Evolutionary conservation across 768 basidiomycete genomes (phyloP).

Genomic region (Russula emetica): DNA sequence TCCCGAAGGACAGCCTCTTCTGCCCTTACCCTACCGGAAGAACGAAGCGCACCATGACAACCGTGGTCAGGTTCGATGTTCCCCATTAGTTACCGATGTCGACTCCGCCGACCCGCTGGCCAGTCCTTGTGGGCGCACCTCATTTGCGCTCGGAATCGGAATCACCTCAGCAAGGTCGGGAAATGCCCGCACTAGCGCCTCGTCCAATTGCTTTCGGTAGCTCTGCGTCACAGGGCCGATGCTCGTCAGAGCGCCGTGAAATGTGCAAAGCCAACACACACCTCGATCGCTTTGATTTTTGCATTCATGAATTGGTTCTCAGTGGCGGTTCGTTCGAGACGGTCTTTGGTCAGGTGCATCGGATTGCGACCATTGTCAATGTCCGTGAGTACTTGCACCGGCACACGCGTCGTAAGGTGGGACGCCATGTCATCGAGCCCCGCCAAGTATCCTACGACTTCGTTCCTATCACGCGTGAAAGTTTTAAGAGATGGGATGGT

Average conservation of each 20-base stretch:
- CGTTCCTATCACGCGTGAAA: slow-evolving; percentile 49
- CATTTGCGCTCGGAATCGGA: neutral
- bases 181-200: slow-evolving; percentile 67
- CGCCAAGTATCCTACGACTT: slow-evolving; percentile 63
- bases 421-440: slow-evolving; percentile 67
- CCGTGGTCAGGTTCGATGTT: slow-evolving; percentile 9
- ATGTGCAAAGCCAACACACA: slow-evolving; percentile 35
- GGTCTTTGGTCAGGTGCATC: slow-evolving; percentile 74
- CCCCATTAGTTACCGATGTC: slow-evolving; percentile 11
- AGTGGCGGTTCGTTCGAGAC: slow-evolving; percentile 75
- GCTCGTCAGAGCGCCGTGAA: neutral
- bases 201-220: slow-evolving; percentile 62
- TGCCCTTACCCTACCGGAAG: neutral
- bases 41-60: slow-evolving; percentile 11
- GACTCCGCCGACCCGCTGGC: neutral
- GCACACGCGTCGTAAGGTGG: slow-evolving; percentile 58
- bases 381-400: slow-evolving; percentile 69
- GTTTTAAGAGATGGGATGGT: neutral
- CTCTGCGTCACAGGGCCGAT: slow-evolving; percentile 44
- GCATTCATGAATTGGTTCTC: slow-evolving; percentile 93
- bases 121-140: neutral
- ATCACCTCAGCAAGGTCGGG: slow-evolving; percentile 49
- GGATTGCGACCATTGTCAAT: slow-evolving; percentile 80
- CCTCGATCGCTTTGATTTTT: slow-evolving; percentile 74
- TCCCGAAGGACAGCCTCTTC: neutral